Evolutionary conservation across 805 yeast species (phyloP), one percentile per base, ranked within the genome.

Genomic region (Candida tibetensis): DNA sequence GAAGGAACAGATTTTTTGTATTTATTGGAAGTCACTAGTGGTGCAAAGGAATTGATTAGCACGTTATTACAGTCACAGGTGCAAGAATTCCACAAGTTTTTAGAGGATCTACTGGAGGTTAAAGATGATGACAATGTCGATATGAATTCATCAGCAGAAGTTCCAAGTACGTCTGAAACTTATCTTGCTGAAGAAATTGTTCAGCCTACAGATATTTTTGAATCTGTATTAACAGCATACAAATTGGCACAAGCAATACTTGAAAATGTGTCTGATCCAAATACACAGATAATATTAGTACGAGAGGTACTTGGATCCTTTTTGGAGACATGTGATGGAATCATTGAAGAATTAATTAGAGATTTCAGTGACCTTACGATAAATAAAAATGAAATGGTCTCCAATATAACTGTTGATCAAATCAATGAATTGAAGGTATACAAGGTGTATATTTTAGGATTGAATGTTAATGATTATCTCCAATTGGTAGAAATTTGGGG

Each of bases 151-250:
- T 7, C 25, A 10, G 7, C 25, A 7, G 9, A 7, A 7, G 25
- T 10, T 10, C 25, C 25, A 10, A 21, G 25, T 10, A 7, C 25
- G 9, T 7, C 25, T 10, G 25, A 7, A 7, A 21, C 25, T 21
- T 49, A 36, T 25, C 42, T 47, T 12, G 43, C 53, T 27, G 59
- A 52, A 32, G 50, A 55, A 30, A 51, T 53, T 1, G 45, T 62
- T 10, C 71, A 66, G 38, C 70, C 71, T 0, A 40, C 52, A 5
- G 73, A 67, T 36, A 44, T 66, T 2, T 48, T 58, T 18, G 72
- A 69, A 19, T 58, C 71, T 0, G 51, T 60, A 0, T 16, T 62
- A 5, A 44, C 64, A 2, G 47, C 54, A 1, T 63, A 57, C 38
- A 58, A 52, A 28, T 43, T 66, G 15, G 47, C 49, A 0, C 64